Percentiles rank a stretch among this genome's conserved stretches.
Evolutionary conservation across 768 basidiomycete genomes (phyloP).

Genomic region (Hygrophorus pudorinus): DNA sequence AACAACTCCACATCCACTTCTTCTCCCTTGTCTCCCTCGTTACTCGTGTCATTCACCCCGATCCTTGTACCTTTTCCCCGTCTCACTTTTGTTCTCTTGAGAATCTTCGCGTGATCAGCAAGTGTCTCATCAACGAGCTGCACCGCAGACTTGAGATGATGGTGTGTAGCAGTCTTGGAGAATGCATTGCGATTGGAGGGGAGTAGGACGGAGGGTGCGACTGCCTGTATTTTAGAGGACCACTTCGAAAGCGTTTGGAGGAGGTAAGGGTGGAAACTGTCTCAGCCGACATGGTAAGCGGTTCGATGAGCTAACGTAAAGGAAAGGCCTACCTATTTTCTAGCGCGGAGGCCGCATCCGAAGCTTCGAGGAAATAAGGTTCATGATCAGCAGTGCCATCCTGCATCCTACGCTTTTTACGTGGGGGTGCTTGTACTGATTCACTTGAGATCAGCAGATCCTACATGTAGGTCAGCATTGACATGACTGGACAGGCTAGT

Average conservation of each 20-base stretch:
- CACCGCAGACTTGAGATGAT: constrained; percentile 47
- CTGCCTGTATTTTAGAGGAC: constrained; percentile 93
- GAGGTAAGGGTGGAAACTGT: constrained; percentile 57
- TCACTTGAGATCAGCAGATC: constrained; percentile 38
- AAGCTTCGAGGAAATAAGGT: constrained; percentile 32
- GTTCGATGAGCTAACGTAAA: not conserved
- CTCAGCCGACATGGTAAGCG: constrained; percentile 13
- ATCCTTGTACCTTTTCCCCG: constrained; percentile 40
- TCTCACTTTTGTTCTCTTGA: constrained; percentile 53
- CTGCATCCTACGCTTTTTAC: constrained; percentile 45
- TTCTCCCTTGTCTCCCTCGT: constrained; percentile 24
- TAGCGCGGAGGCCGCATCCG: constrained; percentile 30
- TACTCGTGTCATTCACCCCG: constrained; percentile 17
- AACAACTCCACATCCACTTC: constrained; percentile 44
- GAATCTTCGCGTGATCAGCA: constrained; percentile 42
- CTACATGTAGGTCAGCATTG: constrained; percentile 19
- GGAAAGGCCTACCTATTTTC: constrained; percentile 40
- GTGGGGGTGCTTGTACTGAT: constrained; percentile 35
- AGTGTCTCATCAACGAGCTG: constrained; percentile 74
- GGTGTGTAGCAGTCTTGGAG: constrained; percentile 41
- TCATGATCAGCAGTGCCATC: constrained; percentile 21
- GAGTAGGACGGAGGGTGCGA: constrained; percentile 67
- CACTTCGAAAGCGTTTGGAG: constrained; percentile 83
- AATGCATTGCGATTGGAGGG: constrained; percentile 67
- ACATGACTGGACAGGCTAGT: not conserved